Base-by-base conservation (phyloP, 192 early-diverging fungal species). In the Coemansia sp. region DNA sequence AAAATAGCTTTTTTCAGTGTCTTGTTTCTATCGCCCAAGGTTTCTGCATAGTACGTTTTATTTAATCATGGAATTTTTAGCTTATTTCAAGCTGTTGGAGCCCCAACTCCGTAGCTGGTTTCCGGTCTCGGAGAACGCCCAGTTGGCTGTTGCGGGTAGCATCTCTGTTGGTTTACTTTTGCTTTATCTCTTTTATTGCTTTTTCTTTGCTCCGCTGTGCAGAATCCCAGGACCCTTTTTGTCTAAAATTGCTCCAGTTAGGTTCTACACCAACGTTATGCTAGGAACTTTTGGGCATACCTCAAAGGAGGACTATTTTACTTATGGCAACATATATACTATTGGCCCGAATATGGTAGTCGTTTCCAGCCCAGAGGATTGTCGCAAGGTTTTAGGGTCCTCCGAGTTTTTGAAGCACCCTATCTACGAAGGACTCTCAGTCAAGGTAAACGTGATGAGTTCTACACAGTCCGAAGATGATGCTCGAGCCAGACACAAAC, bases 271-370 rank as follows among this genome's bases (percentile, higher is more conserved):
- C 38, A 11, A 61, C 4, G 40, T 61, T 2, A 14, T 64, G 2
- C 18, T 52, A n/a, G 69, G 68, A 11, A 11, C 8, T 5, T 25
- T 76, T 20, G 36, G 40, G 14, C 59, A 79, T 14, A 42, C 52
- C 2, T 63, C 50, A 36, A 36, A 70, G 22, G 40, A 20, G 2
- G 56, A 69, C 54, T 64, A 73, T 61, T 65, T 65, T 30, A 31
- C 20, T 17, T 71, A 76, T 57, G 75, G 80, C 49, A 63, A 76
- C 48, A 68, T 82, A 28, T 71, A 66, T 54, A 48, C 55, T 8
- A 40, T 74, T 5, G 58, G 63, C 2, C 70, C 80, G n/a, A 63
- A 69, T 8, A 59, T 48, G 12, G 80, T 82, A 22, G 56, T 50
- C 0, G 33, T 77, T 16, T 66, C 62, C 62, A 67, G 70, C 50